These are phyloP conservation scores for Mikania micrantha DNA, from an alignment of 129 eudicot species.

Conservation along the genomic window DNA sequence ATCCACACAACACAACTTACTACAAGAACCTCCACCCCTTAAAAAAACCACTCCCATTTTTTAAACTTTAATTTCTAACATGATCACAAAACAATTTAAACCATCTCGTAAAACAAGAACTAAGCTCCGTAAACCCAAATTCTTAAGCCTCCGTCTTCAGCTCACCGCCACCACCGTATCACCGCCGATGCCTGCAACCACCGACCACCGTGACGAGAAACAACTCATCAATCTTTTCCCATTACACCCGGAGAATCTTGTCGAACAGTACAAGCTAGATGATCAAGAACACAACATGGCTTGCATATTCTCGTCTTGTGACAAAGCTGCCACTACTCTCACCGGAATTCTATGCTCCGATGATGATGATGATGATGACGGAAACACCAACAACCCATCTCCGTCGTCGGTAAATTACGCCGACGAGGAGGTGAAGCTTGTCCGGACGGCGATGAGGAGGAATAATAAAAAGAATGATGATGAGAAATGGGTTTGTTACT, in stretches of 20 bases:
- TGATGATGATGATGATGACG: conserved; percentile 5
- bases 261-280: conserved; percentile 33
- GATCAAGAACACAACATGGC: conserved; percentile 54
- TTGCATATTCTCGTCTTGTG: conserved; percentile 42
- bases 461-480: conserved; percentile 36
- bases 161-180: conserved; percentile 29
- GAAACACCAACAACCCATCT: conserved; percentile 24
- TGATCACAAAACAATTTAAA: conserved; percentile 15
- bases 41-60: neutral
- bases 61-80: neutral
- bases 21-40: conserved; percentile 8
- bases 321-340: conserved; percentile 56
- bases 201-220: neutral
- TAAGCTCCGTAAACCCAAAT: conserved; percentile 49
- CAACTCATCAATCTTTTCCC: conserved; percentile 56
- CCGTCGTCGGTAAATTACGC: conserved; percentile 53
- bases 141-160: conserved; percentile 46
- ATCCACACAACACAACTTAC: conserved; percentile 6
- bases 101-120: conserved; percentile 29
- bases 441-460: conserved; percentile 79
- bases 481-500: conserved; percentile 72
- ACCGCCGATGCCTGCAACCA: conserved; percentile 27
- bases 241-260: conserved; percentile 53
- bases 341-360: conserved; percentile 43
- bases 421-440: conserved; percentile 43